Percentiles rank a stretch among this genome's conserved stretches.
phyloP scores from a whole-genome alignment of 225 moss, liverwort and hornwort species.

The Ulota crispa region DNA sequence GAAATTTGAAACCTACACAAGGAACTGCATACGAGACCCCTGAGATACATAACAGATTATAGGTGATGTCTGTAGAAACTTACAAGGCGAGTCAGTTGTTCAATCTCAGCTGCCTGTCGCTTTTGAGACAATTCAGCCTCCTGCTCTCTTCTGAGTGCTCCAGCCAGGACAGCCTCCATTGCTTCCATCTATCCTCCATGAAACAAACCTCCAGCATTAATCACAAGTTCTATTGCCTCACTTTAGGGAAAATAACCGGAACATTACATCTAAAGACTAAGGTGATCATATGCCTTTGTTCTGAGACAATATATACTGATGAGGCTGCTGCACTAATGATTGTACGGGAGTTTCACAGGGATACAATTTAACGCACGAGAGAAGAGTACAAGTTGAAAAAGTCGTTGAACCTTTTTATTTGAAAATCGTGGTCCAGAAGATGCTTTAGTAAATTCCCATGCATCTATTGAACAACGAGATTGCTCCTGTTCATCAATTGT shows the following conservation, averaged over 20 bases:
- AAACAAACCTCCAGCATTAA: constrained; percentile 11
- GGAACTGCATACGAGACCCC: too few species aligned
- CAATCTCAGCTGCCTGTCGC: constrained; percentile 56
- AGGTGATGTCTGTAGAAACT: constrained; percentile 11
- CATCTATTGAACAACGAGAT: constrained; percentile 49
- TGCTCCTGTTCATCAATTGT: constrained; percentile 46
- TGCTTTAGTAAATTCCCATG: constrained; percentile 51
- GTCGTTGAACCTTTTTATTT: constrained; percentile 55
- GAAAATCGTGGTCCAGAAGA: constrained; percentile 42
- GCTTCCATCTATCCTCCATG: constrained; percentile 47
- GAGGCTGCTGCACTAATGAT: background rate
- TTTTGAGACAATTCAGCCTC: constrained; percentile 46
- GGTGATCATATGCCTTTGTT: background rate
- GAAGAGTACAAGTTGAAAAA: background rate
- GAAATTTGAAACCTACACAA: too few species aligned
- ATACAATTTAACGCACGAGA: background rate
- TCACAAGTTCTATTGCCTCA: background rate
- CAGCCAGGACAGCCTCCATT: constrained; percentile 58
- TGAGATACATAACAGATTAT: background rate
- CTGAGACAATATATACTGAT: background rate
- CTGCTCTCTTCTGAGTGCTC: constrained; percentile 66
- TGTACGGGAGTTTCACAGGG: background rate
- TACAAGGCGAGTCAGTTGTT: constrained; percentile 60
- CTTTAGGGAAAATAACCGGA: background rate
- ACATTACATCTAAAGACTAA: background rate